Conservation (phyloP, 2,329 filamentous ascomycete genomes). For the Fusarium coffeatum region DNA sequence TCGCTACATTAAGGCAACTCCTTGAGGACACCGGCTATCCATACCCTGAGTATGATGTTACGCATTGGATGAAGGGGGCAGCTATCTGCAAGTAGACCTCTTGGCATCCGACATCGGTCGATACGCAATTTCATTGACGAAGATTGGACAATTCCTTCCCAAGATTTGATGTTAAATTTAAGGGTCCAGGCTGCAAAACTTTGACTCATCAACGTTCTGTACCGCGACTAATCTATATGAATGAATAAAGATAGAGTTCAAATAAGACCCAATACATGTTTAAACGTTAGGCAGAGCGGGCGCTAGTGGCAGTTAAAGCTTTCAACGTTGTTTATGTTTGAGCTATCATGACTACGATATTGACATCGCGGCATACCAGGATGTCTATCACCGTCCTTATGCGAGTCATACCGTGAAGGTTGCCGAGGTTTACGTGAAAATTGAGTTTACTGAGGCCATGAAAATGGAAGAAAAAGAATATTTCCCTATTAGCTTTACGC, state of each 20-base stretch:
- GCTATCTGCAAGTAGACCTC: background rate
- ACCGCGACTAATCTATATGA: background rate
- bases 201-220: background rate
- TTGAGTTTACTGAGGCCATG: too few relatives aligned
- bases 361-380: background rate
- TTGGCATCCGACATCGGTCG: background rate
- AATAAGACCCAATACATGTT: background rate
- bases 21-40: background rate
- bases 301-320: background rate
- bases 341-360: background rate
- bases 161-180: background rate
- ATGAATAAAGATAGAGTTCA: background rate
- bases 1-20: background rate
- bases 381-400: background rate
- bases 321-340: background rate
- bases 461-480: background rate
- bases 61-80: background rate
- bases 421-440: background rate
- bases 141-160: rapidly evolving
- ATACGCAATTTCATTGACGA: background rate
- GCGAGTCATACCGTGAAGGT: background rate
- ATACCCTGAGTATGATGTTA: background rate
- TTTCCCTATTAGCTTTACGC: rapidly evolving
- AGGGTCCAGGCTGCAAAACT: background rate
- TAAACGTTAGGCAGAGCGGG: background rate